Conservation (phyloP, 1,284 basidiomycete species). For the Ustilago hordei region DNA sequence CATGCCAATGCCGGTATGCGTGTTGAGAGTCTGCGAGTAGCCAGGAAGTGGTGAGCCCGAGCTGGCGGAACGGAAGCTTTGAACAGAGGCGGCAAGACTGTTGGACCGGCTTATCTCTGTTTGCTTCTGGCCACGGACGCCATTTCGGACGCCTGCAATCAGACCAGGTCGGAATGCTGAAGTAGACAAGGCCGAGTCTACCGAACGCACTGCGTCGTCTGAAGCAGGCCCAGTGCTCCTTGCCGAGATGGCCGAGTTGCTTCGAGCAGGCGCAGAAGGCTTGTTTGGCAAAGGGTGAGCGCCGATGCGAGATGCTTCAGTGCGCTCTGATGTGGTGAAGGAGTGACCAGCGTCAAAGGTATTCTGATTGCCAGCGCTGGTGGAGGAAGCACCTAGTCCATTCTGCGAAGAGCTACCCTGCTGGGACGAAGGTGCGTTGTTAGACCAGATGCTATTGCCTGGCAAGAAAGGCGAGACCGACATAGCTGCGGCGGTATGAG, state of each 20-base stretch:
- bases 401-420: constrained; percentile 8
- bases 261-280: constrained; percentile 27
- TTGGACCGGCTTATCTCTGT: constrained; percentile 40
- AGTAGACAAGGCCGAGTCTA: constrained; percentile 30
- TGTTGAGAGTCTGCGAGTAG: neutral
- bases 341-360: constrained; percentile 5
- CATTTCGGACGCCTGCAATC: constrained; percentile 25
- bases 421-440: constrained; percentile 18
- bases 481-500: constrained; percentile 14
- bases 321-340: constrained; percentile 15
- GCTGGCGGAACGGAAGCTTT: constrained; percentile 46
- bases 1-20: constrained; percentile 6
- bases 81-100: constrained; percentile 40
- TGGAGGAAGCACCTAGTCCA: constrained; percentile 7
- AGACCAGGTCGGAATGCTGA: constrained; percentile 23
- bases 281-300: constrained; percentile 48
- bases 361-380: constrained; percentile 1
- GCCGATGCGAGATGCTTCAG: constrained; percentile 21
- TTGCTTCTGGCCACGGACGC: constrained; percentile 10
- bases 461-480: constrained; percentile 47
- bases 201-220: constrained; percentile 31
- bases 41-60: constrained; percentile 35
- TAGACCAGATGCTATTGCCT: constrained; percentile 53
- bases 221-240: constrained; percentile 17
- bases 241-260: constrained; percentile 30